Evolutionary conservation across 2,329 filamentous ascomycete species (phyloP), one percentile per base, ranked within the genome.

Genomic region (Microdochium paspali): DNA sequence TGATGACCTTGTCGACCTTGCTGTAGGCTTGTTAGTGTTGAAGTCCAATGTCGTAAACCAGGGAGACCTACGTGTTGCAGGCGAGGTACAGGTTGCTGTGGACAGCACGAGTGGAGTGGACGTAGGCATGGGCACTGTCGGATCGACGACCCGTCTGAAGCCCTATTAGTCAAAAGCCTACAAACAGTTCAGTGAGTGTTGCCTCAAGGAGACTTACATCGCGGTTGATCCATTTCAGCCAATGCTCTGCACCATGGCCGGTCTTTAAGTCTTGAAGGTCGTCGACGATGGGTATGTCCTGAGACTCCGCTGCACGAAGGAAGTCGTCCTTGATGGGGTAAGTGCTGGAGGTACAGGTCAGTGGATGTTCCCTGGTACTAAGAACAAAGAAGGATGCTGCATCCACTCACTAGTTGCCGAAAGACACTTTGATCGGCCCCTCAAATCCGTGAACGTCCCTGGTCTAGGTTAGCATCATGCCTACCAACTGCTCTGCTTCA

Each of bases 291-390:
- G 68, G 86, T 49, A 90, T 88, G 20, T 80, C 85, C 60, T 88
- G 85, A 0, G 82, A 83, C 57, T 89, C 84, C 3, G 79, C 72
- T 15, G 84, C 84, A 20, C 84, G 73, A 31, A 90, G 70, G 71
- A 90, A 90, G 64, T 91, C 86, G 46, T 90, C 82, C 74, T 85
- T 88, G 65, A 90, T 82, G 1, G 86, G 86, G 55, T 90, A 90
- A 4, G 82, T 86, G 65, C 71, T 68, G 25, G 2, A 39, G n/a
- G n/a, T n/a, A n/a, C n/a, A n/a, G n/a, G n/a, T n/a, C n/a, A n/a
- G n/a, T n/a, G n/a, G n/a, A n/a, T n/a, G n/a, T n/a, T n/a, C n/a
- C n/a, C n/a, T n/a, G n/a, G n/a, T n/a, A n/a, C n/a, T n/a, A n/a
- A n/a, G n/a, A n/a, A n/a, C n/a, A n/a, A n/a, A n/a, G n/a, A 42